Percentiles rank a stretch among this genome's conserved stretches.
Evolutionary conservation across 2,329 filamentous ascomycete genomes (phyloP).

Genomic region (Epichloe sp.): DNA sequence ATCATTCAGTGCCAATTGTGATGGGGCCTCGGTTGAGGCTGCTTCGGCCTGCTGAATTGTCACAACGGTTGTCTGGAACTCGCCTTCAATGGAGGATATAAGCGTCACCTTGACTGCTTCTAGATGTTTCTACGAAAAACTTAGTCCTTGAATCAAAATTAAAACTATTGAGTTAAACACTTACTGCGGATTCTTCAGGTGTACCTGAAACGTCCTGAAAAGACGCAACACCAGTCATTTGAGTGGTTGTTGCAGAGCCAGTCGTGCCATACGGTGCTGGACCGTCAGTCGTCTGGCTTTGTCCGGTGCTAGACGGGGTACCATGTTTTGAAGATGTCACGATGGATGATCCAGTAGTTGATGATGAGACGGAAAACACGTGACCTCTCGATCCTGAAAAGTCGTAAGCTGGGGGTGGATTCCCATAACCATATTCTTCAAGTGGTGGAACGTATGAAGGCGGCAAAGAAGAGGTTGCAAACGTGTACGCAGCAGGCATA

Average conservation of each 20-base stretch:
- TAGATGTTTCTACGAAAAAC: neutral
- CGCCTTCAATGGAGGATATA: conserved; percentile 11
- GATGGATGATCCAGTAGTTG: neutral
- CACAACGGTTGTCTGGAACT: conserved; percentile 10
- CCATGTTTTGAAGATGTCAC: neutral
- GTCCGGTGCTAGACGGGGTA: neutral
- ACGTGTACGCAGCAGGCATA: conserved; percentile 2
- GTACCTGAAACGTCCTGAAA: neutral
- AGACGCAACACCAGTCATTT: neutral
- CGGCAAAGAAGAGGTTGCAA: neutral
- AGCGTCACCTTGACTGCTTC: conserved; percentile 11
- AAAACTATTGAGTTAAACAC: neutral
- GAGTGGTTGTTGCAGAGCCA: neutral
- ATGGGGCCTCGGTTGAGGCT: neutral
- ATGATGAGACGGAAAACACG: neutral
- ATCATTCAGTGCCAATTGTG: neutral
- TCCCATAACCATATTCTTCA: conserved; percentile 6
- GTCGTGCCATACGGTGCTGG: conserved; percentile 1
- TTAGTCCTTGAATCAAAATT: neutral
- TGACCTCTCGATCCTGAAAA: neutral
- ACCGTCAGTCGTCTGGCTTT: neutral
- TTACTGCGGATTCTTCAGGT: neutral
- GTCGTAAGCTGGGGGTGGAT: conserved; percentile 2
- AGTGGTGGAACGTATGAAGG: conserved; percentile 6
- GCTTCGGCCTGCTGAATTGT: conserved; percentile 4